phyloP scores from a whole-genome alignment of 257 asterid genomes.

The Gentiana straminea region DNA sequence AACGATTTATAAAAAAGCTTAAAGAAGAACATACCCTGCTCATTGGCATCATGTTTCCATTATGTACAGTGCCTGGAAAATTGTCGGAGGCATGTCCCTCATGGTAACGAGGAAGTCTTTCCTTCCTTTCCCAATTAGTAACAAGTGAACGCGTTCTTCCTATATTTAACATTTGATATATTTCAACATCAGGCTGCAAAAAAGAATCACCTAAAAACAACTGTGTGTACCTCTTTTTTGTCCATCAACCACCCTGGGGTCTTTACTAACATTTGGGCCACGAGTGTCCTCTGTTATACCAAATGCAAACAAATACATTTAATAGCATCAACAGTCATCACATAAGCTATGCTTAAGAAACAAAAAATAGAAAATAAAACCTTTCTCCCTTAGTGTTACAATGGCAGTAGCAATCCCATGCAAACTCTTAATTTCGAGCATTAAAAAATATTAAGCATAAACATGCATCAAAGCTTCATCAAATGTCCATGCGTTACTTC shows the following conservation, averaged over 20 bases:
- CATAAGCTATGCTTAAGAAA: too few species aligned
- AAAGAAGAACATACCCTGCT: conserved; percentile 17
- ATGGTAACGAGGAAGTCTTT: conserved; percentile 42
- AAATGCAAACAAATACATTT: not conserved
- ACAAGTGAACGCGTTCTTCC: conserved; percentile 42
- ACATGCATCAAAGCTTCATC: too few species aligned
- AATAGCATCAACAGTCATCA: too few species aligned
- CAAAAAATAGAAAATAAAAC: too few species aligned
- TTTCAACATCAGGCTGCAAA: conserved; percentile 4
- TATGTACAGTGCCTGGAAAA: conserved; percentile 31
- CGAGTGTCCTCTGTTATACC: conserved; percentile 34
- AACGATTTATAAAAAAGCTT: not conserved
- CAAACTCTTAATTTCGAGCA: too few species aligned
- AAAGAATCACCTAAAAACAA: conserved; percentile 1
- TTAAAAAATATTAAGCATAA: too few species aligned
- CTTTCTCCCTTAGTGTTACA: too few species aligned
- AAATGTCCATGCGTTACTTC: too few species aligned
- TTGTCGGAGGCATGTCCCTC: conserved; percentile 43
- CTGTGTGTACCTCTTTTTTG: conserved; percentile 52
- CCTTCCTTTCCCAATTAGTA: conserved; percentile 66
- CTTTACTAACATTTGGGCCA: conserved; percentile 38
- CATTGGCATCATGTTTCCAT: conserved; percentile 25
- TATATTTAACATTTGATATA: conserved; percentile 19
- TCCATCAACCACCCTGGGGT: conserved; percentile 40
- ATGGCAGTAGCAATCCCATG: too few species aligned